These are phyloP conservation scores for Candida sanyaensis DNA, from an alignment of 1,139 yeast genomes.

Conservation along the genomic window DNA sequence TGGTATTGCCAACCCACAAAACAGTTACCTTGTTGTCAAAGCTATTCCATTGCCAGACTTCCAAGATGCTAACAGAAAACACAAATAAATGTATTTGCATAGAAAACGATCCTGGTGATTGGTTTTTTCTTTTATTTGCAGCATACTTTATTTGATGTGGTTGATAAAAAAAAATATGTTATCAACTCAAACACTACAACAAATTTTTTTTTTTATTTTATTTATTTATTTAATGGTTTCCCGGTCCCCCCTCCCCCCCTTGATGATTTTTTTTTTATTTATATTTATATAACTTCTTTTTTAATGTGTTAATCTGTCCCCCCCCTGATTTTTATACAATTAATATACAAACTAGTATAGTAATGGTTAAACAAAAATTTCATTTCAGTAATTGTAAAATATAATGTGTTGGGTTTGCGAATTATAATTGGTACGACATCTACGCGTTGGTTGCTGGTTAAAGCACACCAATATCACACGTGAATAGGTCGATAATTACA, in stretches of 20 bases:
- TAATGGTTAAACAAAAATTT: slow-evolving; percentile 6
- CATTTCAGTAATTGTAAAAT: not conserved
- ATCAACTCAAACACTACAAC: not conserved
- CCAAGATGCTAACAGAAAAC: slow-evolving; percentile 21
- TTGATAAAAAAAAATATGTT: not conserved
- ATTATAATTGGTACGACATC: not conserved
- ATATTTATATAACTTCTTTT: slow-evolving; percentile 4
- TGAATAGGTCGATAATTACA: not conserved
- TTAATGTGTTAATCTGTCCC: slow-evolving; percentile 14
- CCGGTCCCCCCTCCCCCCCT: slow-evolving; percentile 6
- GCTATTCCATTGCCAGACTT: slow-evolving; percentile 50
- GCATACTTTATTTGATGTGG: not conserved
- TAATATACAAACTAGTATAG: slow-evolving; percentile 8
- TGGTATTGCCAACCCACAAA: slow-evolving; percentile 77
- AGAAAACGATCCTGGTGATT: not conserved
- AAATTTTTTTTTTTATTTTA: not conserved
- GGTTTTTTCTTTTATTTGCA: not conserved
- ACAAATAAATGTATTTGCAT: not conserved
- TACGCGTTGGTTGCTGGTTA: not conserved
- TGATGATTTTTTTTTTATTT: not conserved
- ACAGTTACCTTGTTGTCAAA: slow-evolving; percentile 62
- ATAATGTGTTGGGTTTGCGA: not conserved
- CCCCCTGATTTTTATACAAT: slow-evolving; percentile 4
- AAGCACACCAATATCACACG: not conserved
- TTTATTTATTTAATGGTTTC: slow-evolving; percentile 3